phyloP scores from a whole-genome alignment of 495 filamentous ascomycete genomes.

The Cercophora sp. region DNA sequence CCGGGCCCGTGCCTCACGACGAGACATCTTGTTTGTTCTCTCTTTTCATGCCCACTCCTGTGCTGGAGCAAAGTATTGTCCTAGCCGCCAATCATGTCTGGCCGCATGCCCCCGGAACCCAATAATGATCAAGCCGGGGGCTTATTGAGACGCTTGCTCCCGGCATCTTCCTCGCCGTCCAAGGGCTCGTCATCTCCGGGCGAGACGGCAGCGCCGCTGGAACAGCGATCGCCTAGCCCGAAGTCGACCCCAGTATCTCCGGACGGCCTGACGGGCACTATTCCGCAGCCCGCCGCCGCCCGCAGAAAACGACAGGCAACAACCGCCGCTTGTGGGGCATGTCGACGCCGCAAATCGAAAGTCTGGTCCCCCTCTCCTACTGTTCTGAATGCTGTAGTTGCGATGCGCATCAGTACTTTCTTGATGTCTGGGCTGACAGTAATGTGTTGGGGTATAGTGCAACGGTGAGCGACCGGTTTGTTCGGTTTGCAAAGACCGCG shows the following conservation, averaged over 20 bases:
- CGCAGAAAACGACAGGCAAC: conserved; percentile 40
- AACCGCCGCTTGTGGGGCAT: conserved; percentile 50
- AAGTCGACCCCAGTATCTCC: too few species aligned
- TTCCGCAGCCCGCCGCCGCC: conserved; percentile 1
- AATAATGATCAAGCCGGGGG: background rate
- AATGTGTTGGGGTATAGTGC: conserved; percentile 24
- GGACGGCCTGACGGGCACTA: too few species aligned
- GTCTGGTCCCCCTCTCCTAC: conserved; percentile 23
- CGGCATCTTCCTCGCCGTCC: background rate
- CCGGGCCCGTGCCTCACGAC: too few species aligned
- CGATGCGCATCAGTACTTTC: too few species aligned
- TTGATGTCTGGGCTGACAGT: conserved; percentile 5
- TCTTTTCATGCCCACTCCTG: too few species aligned
- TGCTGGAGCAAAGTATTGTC: too few species aligned
- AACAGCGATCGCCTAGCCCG: background rate
- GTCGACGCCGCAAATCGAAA: conserved; percentile 54
- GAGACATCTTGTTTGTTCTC: too few species aligned
- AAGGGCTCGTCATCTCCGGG: background rate
- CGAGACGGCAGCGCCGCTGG: background rate
- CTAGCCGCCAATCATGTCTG: background rate
- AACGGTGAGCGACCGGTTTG: conserved; percentile 36
- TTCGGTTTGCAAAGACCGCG: conserved; percentile 31
- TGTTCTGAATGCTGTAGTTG: too few species aligned
- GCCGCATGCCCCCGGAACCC: background rate
- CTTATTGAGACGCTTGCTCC: conserved; percentile 18